Percentiles rank a stretch among this genome's conserved stretches.
These are phyloP conservation scores for Melastoma candidum DNA, from an alignment of 441 rosid species.

Conservation along the genomic window DNA sequence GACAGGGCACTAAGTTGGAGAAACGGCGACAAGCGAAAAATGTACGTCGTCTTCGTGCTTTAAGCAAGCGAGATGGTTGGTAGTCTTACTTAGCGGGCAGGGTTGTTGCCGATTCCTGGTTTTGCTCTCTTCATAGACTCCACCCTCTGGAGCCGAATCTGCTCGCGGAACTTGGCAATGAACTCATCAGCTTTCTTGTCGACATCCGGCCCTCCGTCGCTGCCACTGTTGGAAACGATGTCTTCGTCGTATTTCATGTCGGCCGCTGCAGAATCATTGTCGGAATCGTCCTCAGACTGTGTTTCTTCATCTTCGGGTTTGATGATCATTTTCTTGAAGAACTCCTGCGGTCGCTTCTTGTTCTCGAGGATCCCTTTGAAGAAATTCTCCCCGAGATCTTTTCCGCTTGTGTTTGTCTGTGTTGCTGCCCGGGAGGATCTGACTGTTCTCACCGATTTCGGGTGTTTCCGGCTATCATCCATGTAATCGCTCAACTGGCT, in stretches of 20 bases:
- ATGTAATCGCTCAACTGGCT: slow-evolving; percentile 22
- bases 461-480: slow-evolving; percentile 4
- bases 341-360: slow-evolving; percentile 20
- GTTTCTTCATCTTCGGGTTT: slow-evolving; percentile 30
- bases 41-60: too few species aligned
- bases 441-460: slow-evolving; percentile 17
- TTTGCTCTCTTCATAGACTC: slow-evolving; percentile 76
- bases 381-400: slow-evolving; percentile 13
- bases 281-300: slow-evolving; percentile 1
- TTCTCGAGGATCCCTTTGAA: slow-evolving; percentile 15
- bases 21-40: too few species aligned
- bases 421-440: slow-evolving; percentile 23
- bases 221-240: slow-evolving; percentile 13
- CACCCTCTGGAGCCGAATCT: slow-evolving; percentile 89
- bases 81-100: slow-evolving; percentile 18
- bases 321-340: slow-evolving; percentile 22
- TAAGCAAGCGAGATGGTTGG: too few species aligned
- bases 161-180: slow-evolving; percentile 95
- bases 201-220: slow-evolving; percentile 62
- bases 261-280: slow-evolving; percentile 9
- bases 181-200: slow-evolving; percentile 92
- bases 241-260: slow-evolving; percentile 1
- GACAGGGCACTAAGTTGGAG: too few species aligned
- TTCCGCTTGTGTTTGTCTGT: slow-evolving; percentile 14
- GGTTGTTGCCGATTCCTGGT: slow-evolving; percentile 31